Evolutionary conservation across 1,284 basidiomycete genomes (phyloP), one percentile per base, ranked within the genome.

Genomic region (Athelia psychrophila): DNA sequence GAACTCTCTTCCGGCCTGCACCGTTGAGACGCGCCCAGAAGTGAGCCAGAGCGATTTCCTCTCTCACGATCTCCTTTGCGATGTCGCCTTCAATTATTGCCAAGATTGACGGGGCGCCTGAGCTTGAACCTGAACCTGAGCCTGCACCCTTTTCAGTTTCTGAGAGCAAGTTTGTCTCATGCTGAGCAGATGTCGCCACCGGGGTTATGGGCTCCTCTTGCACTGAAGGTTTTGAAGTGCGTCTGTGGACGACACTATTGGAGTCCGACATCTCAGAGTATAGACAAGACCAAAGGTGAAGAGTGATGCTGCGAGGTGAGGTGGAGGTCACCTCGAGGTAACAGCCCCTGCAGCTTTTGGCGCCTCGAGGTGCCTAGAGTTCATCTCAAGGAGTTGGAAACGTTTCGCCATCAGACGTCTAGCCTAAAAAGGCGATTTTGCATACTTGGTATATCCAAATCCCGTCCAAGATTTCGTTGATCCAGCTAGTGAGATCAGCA

Each of bases 11-110:
- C 58, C 76, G 79, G 8, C 74, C 81, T 58, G 73, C 78, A 30
- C 84, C 76, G 27, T 67, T 64, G 53, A 86, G 76, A 25, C 79
- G 71, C 48, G 76, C 62, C 75, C 75, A 79, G 53, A 81, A 72
- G 23, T 53, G 27, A 15, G 35, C 10, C 6, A 48, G 8, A 9
- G n/a, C 38, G 6, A 6, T 6, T 16, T 22, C 20, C 38, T 42
- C 38, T 30, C 13, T 30, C 27, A 6, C 27, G 13, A 30, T 30
- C 13, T 30, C 27, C 27, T 6, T 13, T 30, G 5, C 27, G 13
- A 30, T 30, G 6, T 13, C 13, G 6, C 27, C 13, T 13, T 30
- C 27, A 13, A 30, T 30, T 13, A 6, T 5, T 6, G 5, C 27
- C 27, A 30, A 5, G 27, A 30, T 30, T 5, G 27, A 30, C n/a